phyloP scores from a whole-genome alignment of 2,329 filamentous ascomycete genomes.

The Ceratocystis harringtonii region DNA sequence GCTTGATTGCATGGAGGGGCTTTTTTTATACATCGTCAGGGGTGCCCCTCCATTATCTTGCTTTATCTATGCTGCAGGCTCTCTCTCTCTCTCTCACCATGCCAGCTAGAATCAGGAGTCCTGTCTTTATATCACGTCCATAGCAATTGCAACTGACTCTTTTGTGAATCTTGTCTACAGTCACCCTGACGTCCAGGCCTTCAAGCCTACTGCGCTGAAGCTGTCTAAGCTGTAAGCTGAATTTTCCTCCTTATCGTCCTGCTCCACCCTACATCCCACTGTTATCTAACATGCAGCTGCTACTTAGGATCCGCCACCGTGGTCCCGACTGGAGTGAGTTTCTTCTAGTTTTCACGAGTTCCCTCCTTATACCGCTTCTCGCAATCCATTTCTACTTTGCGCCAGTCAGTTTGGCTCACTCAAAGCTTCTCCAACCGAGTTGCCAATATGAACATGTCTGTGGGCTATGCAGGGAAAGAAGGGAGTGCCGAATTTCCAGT shows the following conservation, averaged over 20 bases:
- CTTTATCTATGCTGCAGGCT: too few species aligned
- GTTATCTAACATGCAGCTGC: conserved; percentile 8
- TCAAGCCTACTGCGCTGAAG: conserved; percentile 87
- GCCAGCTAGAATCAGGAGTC: background rate
- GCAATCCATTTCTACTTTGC: background rate
- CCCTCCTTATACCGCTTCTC: background rate
- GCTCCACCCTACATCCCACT: background rate
- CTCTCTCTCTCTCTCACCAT: background rate
- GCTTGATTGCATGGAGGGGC: background rate
- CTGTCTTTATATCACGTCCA: background rate
- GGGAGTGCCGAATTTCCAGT: too few species aligned
- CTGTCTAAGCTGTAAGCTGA: conserved; percentile 78
- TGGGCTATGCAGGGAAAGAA: too few species aligned
- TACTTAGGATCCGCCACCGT: conserved; percentile 69
- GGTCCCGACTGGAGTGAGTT: conserved; percentile 96
- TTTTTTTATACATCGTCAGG: background rate
- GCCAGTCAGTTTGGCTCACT: background rate
- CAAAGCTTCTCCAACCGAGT: too few species aligned
- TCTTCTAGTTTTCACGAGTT: conserved; percentile 4
- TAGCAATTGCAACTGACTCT: background rate
- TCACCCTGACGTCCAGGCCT: conserved; percentile 88
- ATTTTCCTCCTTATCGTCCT: background rate
- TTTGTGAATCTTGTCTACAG: conserved; percentile 25
- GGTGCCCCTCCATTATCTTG: background rate
- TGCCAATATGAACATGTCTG: too few species aligned